Evolutionary conservation across 2,329 filamentous ascomycete species (phyloP).

Genomic region (Talaromyces sp.): DNA sequence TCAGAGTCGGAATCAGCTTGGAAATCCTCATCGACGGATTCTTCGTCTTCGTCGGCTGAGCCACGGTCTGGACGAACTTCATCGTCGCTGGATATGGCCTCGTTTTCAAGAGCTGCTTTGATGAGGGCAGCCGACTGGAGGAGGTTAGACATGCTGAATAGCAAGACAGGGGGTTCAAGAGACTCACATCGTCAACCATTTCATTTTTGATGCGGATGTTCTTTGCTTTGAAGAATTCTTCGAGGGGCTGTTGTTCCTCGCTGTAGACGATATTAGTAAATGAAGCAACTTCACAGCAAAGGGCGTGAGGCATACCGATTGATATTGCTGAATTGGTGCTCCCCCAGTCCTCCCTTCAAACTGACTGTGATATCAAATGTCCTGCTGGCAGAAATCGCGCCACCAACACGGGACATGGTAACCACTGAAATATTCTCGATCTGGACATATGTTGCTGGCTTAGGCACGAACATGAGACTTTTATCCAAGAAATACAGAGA

Average conservation of each 20-base stretch:
- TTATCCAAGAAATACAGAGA: slow-evolving; percentile 97
- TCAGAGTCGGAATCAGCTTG: slow-evolving; percentile 87
- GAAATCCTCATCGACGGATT: slow-evolving; percentile 96
- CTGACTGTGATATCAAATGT: slow-evolving; percentile 96
- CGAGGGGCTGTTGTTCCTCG: slow-evolving; percentile 94
- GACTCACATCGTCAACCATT: slow-evolving; percentile 86
- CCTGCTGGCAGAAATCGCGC: slow-evolving; percentile 85
- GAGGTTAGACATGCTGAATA: slow-evolving; percentile 24
- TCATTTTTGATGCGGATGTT: slow-evolving; percentile 96
- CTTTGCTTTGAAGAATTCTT: slow-evolving; percentile 96
- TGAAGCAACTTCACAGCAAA: slow-evolving; percentile 22
- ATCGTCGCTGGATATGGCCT: slow-evolving; percentile 83
- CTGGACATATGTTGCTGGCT: slow-evolving; percentile 93
- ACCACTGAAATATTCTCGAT: slow-evolving; percentile 90
- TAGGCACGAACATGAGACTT: slow-evolving; percentile 98
- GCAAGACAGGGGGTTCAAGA: background rate
- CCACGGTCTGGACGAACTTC: slow-evolving; percentile 75
- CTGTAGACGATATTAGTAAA: slow-evolving; percentile 24
- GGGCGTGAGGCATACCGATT: slow-evolving; percentile 60
- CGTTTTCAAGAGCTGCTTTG: slow-evolving; percentile 76
- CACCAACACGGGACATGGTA: slow-evolving; percentile 92
- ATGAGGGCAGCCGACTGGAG: slow-evolving; percentile 58
- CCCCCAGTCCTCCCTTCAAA: slow-evolving; percentile 79
- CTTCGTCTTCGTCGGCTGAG: slow-evolving; percentile 92
- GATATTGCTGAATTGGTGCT: slow-evolving; percentile 98